Evolutionary conservation across 768 basidiomycete genomes (phyloP), one percentile per base, ranked within the genome.

Genomic region (Suillus occidentalis): DNA sequence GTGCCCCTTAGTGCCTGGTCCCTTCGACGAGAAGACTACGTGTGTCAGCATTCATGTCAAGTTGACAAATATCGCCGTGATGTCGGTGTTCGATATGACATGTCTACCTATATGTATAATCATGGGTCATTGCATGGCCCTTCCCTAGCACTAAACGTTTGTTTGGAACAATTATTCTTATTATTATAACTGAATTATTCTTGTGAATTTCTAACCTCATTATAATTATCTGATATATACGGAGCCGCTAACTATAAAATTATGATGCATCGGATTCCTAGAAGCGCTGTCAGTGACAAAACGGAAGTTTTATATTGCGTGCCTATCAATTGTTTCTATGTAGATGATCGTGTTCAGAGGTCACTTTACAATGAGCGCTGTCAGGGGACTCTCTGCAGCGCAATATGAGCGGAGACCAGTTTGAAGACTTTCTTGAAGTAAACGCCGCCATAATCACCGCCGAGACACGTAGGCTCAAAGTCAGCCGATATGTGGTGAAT

Each of bases 1-100:
- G 73, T 34, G 70, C 75, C 58, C 58, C 58, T 59, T 59, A 59
- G 58, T 59, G 58, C 40, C 58, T 59, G 18, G 12, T 10, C 18
- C 58, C 9, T 42, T 42, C 39, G 25, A 40, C 39, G 22, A 58
- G 57, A 58, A 58, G 39, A 8, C 28, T 42, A 28, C 28, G 40
- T 10, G 20, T 59, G 40, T 59, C 58, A 40, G 58, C 12, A 59
- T 59, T 42, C 28, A 42, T 59, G 40, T 39, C 4, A 42, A 25
- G 58, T 40, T 31, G 58, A 42, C 58, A 59, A 28, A 59, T 59
- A 42, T 59, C 58, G 25, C 40, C 42, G 40, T 59, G 58, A 42
- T 59, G 58, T 42, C 58, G 58, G 58, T 39, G 57, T 31, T 14
- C 28, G 40, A 59, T 59, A 20, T 40, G 31, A 31, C 25, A 42